Conservation (phyloP, 176 grass and related monocot genomes). For the Tuctoria greenei region DNA sequence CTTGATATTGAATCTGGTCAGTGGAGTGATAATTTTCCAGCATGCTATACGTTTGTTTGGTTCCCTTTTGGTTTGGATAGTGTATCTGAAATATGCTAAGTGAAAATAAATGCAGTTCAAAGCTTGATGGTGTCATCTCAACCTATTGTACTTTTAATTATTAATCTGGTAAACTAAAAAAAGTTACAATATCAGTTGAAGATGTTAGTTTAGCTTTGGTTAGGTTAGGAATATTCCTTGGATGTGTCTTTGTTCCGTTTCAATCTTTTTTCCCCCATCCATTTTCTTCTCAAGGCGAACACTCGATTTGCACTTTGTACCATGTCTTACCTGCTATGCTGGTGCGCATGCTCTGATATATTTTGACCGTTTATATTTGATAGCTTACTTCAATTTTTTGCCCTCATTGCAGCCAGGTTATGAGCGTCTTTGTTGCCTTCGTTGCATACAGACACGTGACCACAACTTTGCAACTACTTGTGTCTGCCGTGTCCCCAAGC, state of each 20-base stretch:
- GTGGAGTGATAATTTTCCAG: neutral
- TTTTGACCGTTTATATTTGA: neutral
- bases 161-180: neutral
- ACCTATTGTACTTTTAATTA: neutral
- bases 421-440: constrained; percentile 76
- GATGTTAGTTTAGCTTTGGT: neutral
- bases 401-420: constrained; percentile 52
- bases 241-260: neutral
- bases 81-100: neutral
- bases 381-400: neutral
- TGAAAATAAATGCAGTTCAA: neutral
- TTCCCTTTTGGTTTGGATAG: neutral
- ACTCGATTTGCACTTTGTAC: neutral
- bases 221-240: neutral
- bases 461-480: constrained; percentile 81
- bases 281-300: neutral
- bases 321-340: neutral
- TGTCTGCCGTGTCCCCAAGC: constrained; percentile 76
- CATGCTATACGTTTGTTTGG: neutral
- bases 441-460: constrained; percentile 79
- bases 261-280: neutral
- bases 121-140: neutral
- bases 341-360: neutral
- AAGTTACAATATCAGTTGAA: neutral
- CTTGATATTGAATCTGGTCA: neutral